Base-by-base conservation (phyloP, 2,329 filamentous ascomycete species). In the Claviceps pazoutovae region DNA sequence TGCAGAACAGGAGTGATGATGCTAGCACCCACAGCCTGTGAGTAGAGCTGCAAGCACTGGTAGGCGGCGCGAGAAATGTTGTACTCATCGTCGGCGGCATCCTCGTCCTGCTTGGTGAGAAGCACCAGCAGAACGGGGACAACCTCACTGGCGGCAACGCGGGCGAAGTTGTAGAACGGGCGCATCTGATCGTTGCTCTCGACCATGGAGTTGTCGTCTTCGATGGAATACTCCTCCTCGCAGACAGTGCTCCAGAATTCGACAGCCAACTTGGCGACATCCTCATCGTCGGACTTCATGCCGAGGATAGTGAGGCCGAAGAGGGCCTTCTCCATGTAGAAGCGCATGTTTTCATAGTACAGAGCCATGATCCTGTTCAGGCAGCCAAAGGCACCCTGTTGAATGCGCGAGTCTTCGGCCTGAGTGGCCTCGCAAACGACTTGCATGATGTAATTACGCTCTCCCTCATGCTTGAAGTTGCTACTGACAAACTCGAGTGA, bases 201-300 rank as follows among this genome's bases (percentile, higher is more conserved):
- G 54, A 77, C 71, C 66, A 76, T 64, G 30, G 82, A 78, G 68
- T 98, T 98, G 69, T 98, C 93, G 64, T 98, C 93, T 65, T 98
- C 93, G 62, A 98, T 97, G 57, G 85, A 85, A 61, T 96, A 91
- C 70, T 98, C 93, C 71, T 98, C 93, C 68, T 98, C 93, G 69
- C 93, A 98, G 48, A 98, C 93, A n/a, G 93, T 96, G 75, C 91
- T 97, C 93, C 93, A 98, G 74, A 98, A 98, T 68, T 98, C 93
- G 59, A 98, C 89, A 39, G 93, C 93, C 52, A 98, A 78, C 78
- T 98, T 98, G 56, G 93, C 87, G 51, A 98, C 93, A 66, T 98
- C 93, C 69, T 98, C 93, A 61, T 98, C 93, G 7, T 90, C 84
- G 62, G 83, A 94, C 80, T 95, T 96, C 93, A 98, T 98, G 60